Percentiles rank a stretch among this genome's conserved stretches.
phyloP scores from a whole-genome alignment of 352 stramenopile species.

The Pythium periplocum region DNA sequence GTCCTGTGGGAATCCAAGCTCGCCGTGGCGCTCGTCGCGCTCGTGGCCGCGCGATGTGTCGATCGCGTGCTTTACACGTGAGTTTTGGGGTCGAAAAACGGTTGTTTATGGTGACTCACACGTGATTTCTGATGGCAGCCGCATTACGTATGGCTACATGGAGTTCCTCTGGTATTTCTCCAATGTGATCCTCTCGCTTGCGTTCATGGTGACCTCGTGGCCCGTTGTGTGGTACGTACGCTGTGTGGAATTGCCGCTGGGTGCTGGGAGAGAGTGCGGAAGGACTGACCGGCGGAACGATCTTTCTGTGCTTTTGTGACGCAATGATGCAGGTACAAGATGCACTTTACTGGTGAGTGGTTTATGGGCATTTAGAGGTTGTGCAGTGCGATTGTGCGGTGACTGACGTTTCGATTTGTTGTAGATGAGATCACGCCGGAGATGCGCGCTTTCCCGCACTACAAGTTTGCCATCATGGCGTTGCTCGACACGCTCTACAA shows the following conservation, averaged over 20 bases:
- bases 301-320: too few relatives aligned
- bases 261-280: too few relatives aligned
- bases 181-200: conserved; percentile 75
- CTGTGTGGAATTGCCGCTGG: not conserved
- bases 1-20: conserved; percentile 84
- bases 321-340: conserved; percentile 49
- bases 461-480: conserved; percentile 86
- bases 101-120: too few relatives aligned
- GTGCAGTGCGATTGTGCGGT: too few relatives aligned
- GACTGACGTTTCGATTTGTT: conserved; percentile 1
- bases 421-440: conserved; percentile 82
- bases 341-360: conserved; percentile 29
- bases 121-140: conserved; percentile 22
- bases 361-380: too few relatives aligned
- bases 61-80: conserved; percentile 86
- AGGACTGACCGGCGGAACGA: too few relatives aligned
- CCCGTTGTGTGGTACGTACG: conserved; percentile 60
- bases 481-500: conserved; percentile 84
- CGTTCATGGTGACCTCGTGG: conserved; percentile 70
- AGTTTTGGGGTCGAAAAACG: conserved; percentile 11
- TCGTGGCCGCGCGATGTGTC: conserved; percentile 76
- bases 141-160: conserved; percentile 86
- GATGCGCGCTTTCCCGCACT: conserved; percentile 80
- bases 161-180: conserved; percentile 86
- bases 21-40: conserved; percentile 62